A percentile compares a stretch with the other conserved stretches of the same genome.
Evolutionary conservation across 1,139 yeast species (phyloP).

Genomic region (Nakaseomyces bracarensis): DNA sequence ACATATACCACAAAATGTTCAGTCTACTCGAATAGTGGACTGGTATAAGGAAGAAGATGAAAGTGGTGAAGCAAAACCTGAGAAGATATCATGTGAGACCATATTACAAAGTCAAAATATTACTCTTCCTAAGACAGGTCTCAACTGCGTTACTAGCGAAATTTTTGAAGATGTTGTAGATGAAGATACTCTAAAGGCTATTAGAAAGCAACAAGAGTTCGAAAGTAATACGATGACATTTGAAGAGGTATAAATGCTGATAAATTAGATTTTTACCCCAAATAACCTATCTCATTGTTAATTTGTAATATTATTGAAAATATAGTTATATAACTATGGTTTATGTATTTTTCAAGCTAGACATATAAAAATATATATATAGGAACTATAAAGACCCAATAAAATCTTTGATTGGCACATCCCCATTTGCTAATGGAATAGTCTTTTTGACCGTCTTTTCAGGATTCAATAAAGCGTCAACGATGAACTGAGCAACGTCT

Average conservation of each 20-base stretch:
- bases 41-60: conserved; percentile 31
- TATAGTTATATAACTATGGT: too few relatives aligned
- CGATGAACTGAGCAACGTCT: conserved; percentile 28
- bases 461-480: conserved; percentile 22
- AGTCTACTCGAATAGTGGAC: conserved; percentile 45
- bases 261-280: neutral
- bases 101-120: conserved; percentile 41
- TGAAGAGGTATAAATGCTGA: too few relatives aligned
- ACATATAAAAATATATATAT: neutral
- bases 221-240: too few relatives aligned
- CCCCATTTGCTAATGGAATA: conserved; percentile 33
- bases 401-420: conserved; percentile 26
- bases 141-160: conserved; percentile 48
- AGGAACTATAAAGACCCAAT: conserved; percentile 15
- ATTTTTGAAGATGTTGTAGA: conserved; percentile 52
- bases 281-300: too few relatives aligned
- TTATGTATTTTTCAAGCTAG: neutral
- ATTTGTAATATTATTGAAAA: too few relatives aligned
- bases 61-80: conserved; percentile 15
- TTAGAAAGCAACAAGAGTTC: conserved; percentile 52
- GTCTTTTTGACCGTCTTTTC: conserved; percentile 27
- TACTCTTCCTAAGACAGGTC: conserved; percentile 48
- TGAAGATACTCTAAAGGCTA: conserved; percentile 52
- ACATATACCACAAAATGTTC: conserved; percentile 68
- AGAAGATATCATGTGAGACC: conserved; percentile 42